These are phyloP conservation scores for Fusarium oxysporum DNA, from an alignment of 2,329 filamentous ascomycete genomes.

Conservation along the genomic window DNA sequence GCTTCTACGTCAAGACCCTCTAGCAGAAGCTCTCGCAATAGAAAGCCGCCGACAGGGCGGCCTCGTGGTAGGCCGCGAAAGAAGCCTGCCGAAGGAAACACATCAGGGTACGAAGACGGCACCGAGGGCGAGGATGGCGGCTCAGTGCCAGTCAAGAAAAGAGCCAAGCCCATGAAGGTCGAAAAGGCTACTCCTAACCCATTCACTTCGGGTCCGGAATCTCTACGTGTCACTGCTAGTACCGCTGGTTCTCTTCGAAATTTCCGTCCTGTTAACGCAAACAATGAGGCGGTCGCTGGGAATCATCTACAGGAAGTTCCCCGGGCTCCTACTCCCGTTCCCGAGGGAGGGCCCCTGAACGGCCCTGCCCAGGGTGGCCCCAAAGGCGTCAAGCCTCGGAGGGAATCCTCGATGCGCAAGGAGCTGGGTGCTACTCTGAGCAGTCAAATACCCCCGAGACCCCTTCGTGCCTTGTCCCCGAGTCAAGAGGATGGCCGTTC, in stretches of 20 bases:
- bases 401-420: constrained; percentile 69
- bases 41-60: constrained; percentile 62
- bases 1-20: constrained; percentile 63
- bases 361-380: constrained; percentile 47
- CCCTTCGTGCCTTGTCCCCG: constrained; percentile 55
- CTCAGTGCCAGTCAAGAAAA: constrained; percentile 66
- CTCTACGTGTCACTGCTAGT: constrained; percentile 88
- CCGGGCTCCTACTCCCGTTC: constrained; percentile 81
- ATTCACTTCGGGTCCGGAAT: constrained; percentile 81
- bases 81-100: constrained; percentile 70
- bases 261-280: constrained; percentile 77
- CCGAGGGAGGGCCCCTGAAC: constrained; percentile 56
- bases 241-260: constrained; percentile 88
- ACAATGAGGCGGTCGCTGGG: constrained; percentile 55
- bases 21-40: constrained; percentile 65
- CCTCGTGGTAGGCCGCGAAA: constrained; percentile 69
- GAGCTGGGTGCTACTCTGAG: constrained; percentile 62
- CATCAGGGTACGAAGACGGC: constrained; percentile 78
- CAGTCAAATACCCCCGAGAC: constrained; percentile 55
- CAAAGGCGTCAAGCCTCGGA: constrained; percentile 59
- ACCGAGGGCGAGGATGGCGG: constrained; percentile 68
- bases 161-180: constrained; percentile 80
- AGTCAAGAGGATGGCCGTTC: constrained; percentile 64
- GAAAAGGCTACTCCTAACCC: constrained; percentile 77
- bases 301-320: constrained; percentile 77